Evolutionary conservation across 2,329 filamentous ascomycete species (phyloP).

Genomic region (Ploettnerulaceae sp.): DNA sequence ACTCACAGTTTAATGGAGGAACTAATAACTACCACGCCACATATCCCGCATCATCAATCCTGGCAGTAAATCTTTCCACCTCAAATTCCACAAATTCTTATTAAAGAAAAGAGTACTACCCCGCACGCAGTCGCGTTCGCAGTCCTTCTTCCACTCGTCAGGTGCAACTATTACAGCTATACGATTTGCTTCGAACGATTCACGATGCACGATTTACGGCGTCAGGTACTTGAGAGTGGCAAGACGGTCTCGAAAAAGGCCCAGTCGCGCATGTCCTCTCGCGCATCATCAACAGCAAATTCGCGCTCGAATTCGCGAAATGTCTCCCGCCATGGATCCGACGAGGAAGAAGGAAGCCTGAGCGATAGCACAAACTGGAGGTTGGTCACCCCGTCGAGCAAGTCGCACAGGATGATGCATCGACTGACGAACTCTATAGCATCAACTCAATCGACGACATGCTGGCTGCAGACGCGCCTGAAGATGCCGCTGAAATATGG

Average conservation of each 20-base stretch:
- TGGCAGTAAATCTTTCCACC: conserved; percentile 20
- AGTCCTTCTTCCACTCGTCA: neutral
- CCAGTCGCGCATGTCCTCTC: conserved; percentile 43
- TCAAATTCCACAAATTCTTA: neutral
- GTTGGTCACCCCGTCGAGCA: conserved; percentile 29
- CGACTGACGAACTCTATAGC: conserved; percentile 14
- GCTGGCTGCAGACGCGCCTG: conserved; percentile 40
- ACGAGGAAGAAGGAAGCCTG: conserved; percentile 48
- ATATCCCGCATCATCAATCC: conserved; percentile 18
- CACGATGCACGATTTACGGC: conserved; percentile 44
- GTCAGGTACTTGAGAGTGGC: conserved; percentile 51
- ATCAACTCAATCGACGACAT: conserved; percentile 47
- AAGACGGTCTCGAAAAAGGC: conserved; percentile 57
- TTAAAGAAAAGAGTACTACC: conserved; percentile 11
- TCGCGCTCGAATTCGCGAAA: conserved; percentile 45
- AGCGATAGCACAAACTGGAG: conserved; percentile 53
- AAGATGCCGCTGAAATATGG: conserved; percentile 51
- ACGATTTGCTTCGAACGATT: neutral
- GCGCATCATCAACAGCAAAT: conserved; percentile 43
- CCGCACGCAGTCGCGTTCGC: conserved; percentile 16
- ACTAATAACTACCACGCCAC: conserved; percentile 14
- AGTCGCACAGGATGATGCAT: conserved; percentile 8
- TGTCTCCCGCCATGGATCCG: conserved; percentile 46
- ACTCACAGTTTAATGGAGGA: conserved; percentile 19
- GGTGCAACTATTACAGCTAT: neutral